Conservation (phyloP, 768 basidiomycete species). For the Artomyces pyxidatus region DNA sequence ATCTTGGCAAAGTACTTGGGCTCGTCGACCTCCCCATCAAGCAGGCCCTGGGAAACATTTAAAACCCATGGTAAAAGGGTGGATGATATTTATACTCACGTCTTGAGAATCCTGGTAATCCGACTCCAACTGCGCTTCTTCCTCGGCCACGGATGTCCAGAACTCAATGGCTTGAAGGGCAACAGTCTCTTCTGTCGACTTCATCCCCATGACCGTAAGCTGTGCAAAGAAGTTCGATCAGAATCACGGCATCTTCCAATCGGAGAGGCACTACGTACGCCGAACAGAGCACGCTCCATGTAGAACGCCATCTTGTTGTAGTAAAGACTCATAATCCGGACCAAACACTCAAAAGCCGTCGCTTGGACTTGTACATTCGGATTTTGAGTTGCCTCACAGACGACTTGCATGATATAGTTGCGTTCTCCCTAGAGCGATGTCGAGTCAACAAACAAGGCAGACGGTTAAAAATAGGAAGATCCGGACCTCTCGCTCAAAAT, state of each 20-base stretch:
- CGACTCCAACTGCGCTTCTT: conserved; percentile 80
- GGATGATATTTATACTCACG: conserved; percentile 32
- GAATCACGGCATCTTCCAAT: not conserved
- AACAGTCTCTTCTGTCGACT: conserved; percentile 82
- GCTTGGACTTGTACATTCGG: conserved; percentile 75
- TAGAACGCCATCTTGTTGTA: conserved; percentile 99
- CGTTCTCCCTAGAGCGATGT: conserved; percentile 71
- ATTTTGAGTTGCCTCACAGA: conserved; percentile 96
- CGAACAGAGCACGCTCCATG: conserved; percentile 98
- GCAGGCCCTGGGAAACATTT: conserved; percentile 53
- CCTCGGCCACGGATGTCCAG: conserved; percentile 98
- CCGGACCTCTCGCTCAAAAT: conserved; percentile 93
- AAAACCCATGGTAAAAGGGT: conserved; percentile 7
- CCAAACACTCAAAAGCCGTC: conserved; percentile 92
- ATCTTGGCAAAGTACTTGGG: conserved; percentile 91
- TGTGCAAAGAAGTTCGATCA: conserved; percentile 27
- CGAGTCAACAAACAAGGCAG: conserved; percentile 3
- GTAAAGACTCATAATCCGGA: conserved; percentile 94
- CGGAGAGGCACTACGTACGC: conserved; percentile 45
- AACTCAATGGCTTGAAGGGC: conserved; percentile 97
- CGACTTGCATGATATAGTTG: conserved; percentile 99
- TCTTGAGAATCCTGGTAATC: conserved; percentile 74
- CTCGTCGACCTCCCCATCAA: conserved; percentile 79
- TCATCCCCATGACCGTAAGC: conserved; percentile 98
- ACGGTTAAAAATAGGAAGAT: not conserved